Evolutionary conservation across 73 alveolate genomes (phyloP).

Genomic region (Tetrahymena borealis): DNA sequence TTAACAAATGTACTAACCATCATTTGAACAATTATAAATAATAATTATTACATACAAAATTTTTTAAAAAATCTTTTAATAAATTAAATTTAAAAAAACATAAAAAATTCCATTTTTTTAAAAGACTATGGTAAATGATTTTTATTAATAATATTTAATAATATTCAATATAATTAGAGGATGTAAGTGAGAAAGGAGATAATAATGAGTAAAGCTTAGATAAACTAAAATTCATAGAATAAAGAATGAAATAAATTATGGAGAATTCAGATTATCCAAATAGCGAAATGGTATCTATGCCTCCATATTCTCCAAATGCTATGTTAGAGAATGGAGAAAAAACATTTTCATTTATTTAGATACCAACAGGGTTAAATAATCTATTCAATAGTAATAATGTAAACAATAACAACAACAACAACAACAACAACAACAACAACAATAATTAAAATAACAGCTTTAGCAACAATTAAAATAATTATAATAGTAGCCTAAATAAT

Average conservation of each 20-base stretch:
- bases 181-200: not conserved
- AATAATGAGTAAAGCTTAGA: not conserved
- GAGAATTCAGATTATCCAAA: not conserved
- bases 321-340: not conserved
- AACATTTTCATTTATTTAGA: not conserved
- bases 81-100: too few species aligned
- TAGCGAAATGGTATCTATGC: not conserved
- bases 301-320: not conserved
- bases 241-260: not conserved
- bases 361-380: not conserved
- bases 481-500: not conserved
- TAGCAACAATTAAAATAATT: not conserved
- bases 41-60: too few species aligned
- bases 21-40: too few species aligned
- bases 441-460: not conserved
- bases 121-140: too few species aligned
- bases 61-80: too few species aligned
- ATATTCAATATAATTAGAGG: not conserved
- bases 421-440: not conserved
- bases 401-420: not conserved
- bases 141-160: too few species aligned
- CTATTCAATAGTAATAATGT: not conserved
- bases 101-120: too few species aligned
- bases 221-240: not conserved
- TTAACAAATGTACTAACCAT: too few species aligned